Evolutionary conservation across 2,329 filamentous ascomycete species (phyloP).

Genomic region (Leptographium radiaticola): DNA sequence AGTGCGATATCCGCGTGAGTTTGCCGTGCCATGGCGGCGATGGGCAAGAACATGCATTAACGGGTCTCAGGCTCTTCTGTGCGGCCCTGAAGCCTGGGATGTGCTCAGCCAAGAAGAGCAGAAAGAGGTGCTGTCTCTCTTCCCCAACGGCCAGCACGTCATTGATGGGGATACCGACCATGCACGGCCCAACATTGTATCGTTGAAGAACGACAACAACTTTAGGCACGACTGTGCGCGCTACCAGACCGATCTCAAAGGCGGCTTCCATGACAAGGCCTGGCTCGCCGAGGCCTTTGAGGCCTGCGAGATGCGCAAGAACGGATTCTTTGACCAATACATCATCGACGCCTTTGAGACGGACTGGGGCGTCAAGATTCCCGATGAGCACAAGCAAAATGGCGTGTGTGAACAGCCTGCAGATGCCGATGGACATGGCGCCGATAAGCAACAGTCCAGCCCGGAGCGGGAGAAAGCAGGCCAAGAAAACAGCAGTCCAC

Average conservation of each 20-base stretch:
- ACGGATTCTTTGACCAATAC: slow-evolving; percentile 37
- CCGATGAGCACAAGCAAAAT: slow-evolving; percentile 16
- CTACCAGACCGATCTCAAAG: slow-evolving; percentile 29
- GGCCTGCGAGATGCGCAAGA: slow-evolving; percentile 33
- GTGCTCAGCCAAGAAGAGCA: slow-evolving; percentile 20
- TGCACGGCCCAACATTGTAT: slow-evolving; percentile 21
- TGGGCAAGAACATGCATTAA: not conserved
- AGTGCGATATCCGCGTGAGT: slow-evolving; percentile 22
- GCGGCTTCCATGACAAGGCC: slow-evolving; percentile 35
- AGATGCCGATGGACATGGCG: too few species aligned
- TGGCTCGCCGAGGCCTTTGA: slow-evolving; percentile 40
- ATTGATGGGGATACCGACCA: slow-evolving; percentile 17
- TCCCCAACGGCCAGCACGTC: slow-evolving; percentile 22
- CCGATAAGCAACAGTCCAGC: too few species aligned
- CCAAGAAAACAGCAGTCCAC: too few species aligned
- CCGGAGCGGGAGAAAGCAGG: too few species aligned
- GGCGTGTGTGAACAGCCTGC: too few species aligned
- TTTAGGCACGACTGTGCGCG: slow-evolving; percentile 28
- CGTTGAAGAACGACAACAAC: slow-evolving; percentile 27
- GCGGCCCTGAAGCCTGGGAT: slow-evolving; percentile 24
- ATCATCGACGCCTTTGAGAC: slow-evolving; percentile 30
- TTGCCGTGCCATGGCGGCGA: not conserved
- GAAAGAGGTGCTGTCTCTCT: slow-evolving; percentile 20
- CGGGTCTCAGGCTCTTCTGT: slow-evolving; percentile 20
- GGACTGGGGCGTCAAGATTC: slow-evolving; percentile 33